Evolutionary conservation across 2,329 filamentous ascomycete genomes (phyloP).

Genomic region (Coleophoma cylindrospora): DNA sequence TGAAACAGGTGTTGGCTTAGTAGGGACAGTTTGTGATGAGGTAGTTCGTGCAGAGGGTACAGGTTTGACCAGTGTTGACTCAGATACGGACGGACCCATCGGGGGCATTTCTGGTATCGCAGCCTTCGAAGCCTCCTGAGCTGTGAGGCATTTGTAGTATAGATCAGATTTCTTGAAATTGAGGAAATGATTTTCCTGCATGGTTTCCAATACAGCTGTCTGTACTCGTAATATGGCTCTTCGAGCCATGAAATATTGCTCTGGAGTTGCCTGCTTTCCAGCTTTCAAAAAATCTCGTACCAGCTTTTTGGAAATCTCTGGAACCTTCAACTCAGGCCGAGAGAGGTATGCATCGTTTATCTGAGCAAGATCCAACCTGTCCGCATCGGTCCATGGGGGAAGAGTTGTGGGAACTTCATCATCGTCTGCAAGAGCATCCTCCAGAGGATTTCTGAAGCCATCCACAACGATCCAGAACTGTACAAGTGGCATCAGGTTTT

Average conservation of each 20-base stretch:
- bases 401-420: constrained; percentile 52
- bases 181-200: constrained; percentile 76
- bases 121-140: constrained; percentile 63
- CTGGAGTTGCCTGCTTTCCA: constrained; percentile 68
- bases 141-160: constrained; percentile 92
- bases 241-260: constrained; percentile 79
- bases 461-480: constrained; percentile 99
- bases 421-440: constrained; percentile 73
- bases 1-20: constrained; percentile 35
- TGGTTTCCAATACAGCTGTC: constrained; percentile 75
- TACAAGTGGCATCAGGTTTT: constrained; percentile 78
- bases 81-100: constrained; percentile 26
- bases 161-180: constrained; percentile 89
- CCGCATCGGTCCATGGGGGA: constrained; percentile 73
- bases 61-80: constrained; percentile 28
- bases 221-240: constrained; percentile 79
- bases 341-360: constrained; percentile 88
- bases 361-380: constrained; percentile 81
- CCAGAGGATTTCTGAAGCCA: constrained; percentile 88
- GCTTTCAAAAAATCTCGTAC: constrained; percentile 77
- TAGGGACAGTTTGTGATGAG: constrained; percentile 28
- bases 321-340: constrained; percentile 74
- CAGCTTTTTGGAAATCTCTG: constrained; percentile 60
- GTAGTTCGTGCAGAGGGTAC: constrained; percentile 12
- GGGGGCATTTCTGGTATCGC: constrained; percentile 13